These are phyloP conservation scores for Phyllosticta citribraziliensis DNA, from an alignment of 2,329 filamentous ascomycete genomes.

Conservation along the genomic window DNA sequence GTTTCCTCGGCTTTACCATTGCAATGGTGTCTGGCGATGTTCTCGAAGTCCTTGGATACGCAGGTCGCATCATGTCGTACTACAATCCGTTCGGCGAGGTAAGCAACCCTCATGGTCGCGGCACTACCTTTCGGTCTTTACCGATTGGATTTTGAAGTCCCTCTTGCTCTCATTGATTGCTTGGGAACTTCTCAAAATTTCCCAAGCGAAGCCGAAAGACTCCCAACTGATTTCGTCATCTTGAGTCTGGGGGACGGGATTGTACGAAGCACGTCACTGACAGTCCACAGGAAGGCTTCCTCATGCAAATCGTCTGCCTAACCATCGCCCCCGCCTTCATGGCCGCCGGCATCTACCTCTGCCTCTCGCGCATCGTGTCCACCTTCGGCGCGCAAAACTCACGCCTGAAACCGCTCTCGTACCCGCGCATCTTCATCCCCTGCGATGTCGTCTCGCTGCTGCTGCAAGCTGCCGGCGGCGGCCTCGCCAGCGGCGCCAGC, in stretches of 20 bases:
- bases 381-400: constrained; percentile 32
- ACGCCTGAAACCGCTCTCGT: constrained; percentile 34
- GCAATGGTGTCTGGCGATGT: constrained; percentile 48
- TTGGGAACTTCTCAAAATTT: too few species aligned
- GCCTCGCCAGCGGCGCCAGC: constrained; percentile 28
- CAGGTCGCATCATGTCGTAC: constrained; percentile 48
- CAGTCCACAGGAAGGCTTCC: constrained; percentile 44
- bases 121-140: too few species aligned
- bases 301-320: constrained; percentile 58
- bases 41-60: constrained; percentile 53
- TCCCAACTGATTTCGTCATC: too few species aligned
- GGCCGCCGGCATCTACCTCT: constrained; percentile 58
- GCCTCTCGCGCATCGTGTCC: constrained; percentile 37
- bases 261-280: not conserved
- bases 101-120: not conserved
- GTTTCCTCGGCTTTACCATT: constrained; percentile 33
- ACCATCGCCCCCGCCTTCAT: constrained; percentile 48
- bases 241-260: too few species aligned
- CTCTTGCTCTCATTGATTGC: not conserved
- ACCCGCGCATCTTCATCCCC: constrained; percentile 42
- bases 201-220: too few species aligned
- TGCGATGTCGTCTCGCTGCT: constrained; percentile 39
- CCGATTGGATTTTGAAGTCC: not conserved
- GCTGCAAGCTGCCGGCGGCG: constrained; percentile 36
- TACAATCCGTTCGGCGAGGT: constrained; percentile 46